These are phyloP conservation scores for Rhododendron kiyosumense DNA, from an alignment of 148 eudicot species.

Conservation along the genomic window DNA sequence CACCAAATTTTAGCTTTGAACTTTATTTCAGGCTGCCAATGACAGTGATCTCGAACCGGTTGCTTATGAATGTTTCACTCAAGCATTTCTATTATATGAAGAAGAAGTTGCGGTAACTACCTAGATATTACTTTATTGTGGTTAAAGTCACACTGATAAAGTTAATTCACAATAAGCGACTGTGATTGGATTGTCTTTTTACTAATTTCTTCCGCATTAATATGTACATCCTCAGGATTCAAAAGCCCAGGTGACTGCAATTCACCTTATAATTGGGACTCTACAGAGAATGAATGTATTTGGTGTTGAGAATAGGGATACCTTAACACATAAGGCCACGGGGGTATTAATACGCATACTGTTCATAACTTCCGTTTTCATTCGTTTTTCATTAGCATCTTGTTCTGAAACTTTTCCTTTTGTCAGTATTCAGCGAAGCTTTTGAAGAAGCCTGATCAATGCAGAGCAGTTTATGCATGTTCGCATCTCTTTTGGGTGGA, in stretches of 20 bases:
- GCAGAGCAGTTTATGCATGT: slow-evolving; percentile 98
- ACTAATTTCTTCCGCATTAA: neutral
- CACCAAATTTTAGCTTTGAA: neutral
- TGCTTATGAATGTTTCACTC: slow-evolving; percentile 95
- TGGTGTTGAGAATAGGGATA: slow-evolving; percentile 94
- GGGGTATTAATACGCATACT: slow-evolving; percentile 53
- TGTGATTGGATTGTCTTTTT: neutral
- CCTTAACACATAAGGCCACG: slow-evolving; percentile 95
- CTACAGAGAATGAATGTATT: slow-evolving; percentile 90
- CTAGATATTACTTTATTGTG: slow-evolving; percentile 3
- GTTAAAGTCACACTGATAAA: neutral
- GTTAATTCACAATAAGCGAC: neutral
- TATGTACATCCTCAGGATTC: slow-evolving; percentile 59
- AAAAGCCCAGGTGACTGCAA: slow-evolving; percentile 97
- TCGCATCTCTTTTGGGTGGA: slow-evolving; percentile 99
- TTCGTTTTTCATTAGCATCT: neutral
- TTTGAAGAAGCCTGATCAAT: slow-evolving; percentile 95
- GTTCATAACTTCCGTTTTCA: neutral
- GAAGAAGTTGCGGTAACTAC: slow-evolving; percentile 91
- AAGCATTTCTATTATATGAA: slow-evolving; percentile 87
- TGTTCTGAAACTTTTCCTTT: slow-evolving; percentile 5
- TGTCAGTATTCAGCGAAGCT: slow-evolving; percentile 96
- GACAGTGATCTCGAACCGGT: slow-evolving; percentile 94
- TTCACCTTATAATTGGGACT: slow-evolving; percentile 94
- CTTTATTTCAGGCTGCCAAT: slow-evolving; percentile 69